Evolutionary conservation across 768 basidiomycete genomes (phyloP).

Genomic region (Xerocomellus chrysenteron): DNA sequence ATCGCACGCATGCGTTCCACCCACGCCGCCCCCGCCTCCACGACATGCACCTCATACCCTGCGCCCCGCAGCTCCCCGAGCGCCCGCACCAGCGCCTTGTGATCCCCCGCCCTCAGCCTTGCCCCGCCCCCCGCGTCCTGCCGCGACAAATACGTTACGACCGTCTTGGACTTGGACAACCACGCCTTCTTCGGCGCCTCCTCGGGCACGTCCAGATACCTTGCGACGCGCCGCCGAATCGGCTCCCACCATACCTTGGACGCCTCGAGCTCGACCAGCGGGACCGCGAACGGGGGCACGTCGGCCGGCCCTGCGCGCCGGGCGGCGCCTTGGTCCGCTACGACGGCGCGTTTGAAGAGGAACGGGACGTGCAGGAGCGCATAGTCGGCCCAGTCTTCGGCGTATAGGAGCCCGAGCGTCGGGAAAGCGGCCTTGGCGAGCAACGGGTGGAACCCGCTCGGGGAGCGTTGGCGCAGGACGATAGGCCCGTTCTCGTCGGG

Average conservation of each 20-base stretch:
- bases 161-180: slow-evolving; percentile 36
- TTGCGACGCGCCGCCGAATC: slow-evolving; percentile 42
- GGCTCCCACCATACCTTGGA: slow-evolving; percentile 73
- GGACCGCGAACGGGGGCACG: slow-evolving; percentile 36
- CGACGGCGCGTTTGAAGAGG: slow-evolving; percentile 70
- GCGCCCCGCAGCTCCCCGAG: slow-evolving; percentile 46
- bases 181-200: slow-evolving; percentile 14
- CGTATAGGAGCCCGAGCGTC: slow-evolving; percentile 61
- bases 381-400: slow-evolving; percentile 78
- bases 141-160: slow-evolving; percentile 67
- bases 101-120: slow-evolving; percentile 53
- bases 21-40: slow-evolving; percentile 56
- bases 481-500: slow-evolving; percentile 34
- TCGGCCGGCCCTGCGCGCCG: slow-evolving; percentile 27
- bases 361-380: slow-evolving; percentile 66
- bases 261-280: slow-evolving; percentile 40
- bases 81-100: slow-evolving; percentile 58
- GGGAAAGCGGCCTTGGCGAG: slow-evolving; percentile 76
- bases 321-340: slow-evolving; percentile 76
- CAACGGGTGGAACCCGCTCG: slow-evolving; percentile 70
- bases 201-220: slow-evolving; percentile 40
- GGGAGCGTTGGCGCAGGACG: slow-evolving; percentile 43
- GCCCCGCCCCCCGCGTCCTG: slow-evolving; percentile 53
- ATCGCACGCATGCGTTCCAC: slow-evolving; percentile 62
- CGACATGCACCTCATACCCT: slow-evolving; percentile 55